Evolutionary conservation across 805 yeast species (phyloP), one percentile per base, ranked within the genome.

Genomic region (Metschnikowia drakensbergensis): DNA sequence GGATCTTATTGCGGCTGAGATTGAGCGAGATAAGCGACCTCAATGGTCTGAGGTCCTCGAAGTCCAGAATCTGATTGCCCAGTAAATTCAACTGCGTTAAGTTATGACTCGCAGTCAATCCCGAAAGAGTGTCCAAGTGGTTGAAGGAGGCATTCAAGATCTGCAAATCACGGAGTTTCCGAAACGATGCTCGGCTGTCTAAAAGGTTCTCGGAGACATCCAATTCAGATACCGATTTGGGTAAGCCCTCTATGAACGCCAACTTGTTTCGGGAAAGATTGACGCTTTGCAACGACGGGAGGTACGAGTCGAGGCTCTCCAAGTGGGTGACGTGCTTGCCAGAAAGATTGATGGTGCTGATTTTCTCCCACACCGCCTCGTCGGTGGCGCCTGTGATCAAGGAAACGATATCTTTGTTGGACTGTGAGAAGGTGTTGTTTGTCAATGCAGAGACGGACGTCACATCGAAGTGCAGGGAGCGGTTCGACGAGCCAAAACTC

Each of bases 391-490:
- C 65, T 2, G 79, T 77, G 27, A 80, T 69, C 3, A 75, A 68
- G 5, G 78, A 64, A 3, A 77, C 78, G 34, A 80, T 57, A 10
- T 63, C 63, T 42, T 61, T 68, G 48, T 72, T 72, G 0, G 79
- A 68, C 52, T 77, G 76, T 1, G 81, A 67, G 54, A 79, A 80
- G 3, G 83, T 74, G 3, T 76, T 46, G 40, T 77, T 76, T 9
- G 66, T 64, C 5, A 76, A 46, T 28, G 72, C 73, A 2, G 80
- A 73, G 2, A 69, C 55, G 22, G 66, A 66, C 0, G 82, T 77
- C 2, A 75, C 73, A 45, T 74, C 69, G 46, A 26, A 44, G 28
- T 22, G 44, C 45, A 31, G 52, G 52, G 7, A 45, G 30, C 32
- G 48, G 26, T 27, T 22, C 5, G 36, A 17, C 5, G 29, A 25